Evolutionary conservation across 192 early-diverging fungal genomes (phyloP), one percentile per base, ranked within the genome.

Genomic region (Coemansia javaensis): DNA sequence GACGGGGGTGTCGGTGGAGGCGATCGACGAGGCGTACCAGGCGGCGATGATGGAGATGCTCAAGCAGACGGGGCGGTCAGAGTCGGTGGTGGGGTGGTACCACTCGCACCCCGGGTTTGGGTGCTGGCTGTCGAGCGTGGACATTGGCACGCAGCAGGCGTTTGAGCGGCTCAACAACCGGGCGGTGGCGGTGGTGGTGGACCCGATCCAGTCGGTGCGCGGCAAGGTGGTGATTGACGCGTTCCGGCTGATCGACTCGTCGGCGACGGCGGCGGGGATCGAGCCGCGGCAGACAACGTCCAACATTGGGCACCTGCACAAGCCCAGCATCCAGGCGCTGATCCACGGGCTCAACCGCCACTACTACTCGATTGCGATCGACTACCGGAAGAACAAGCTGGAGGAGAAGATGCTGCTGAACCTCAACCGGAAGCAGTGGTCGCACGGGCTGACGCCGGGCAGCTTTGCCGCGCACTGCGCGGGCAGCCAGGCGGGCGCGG

Each of bases 81-180:
- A 99, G 74, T 94, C 91, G 77, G 97, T 99, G 13, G 97, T 99
- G 20, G 97, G 97, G n/a, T 99, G 97, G 97, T 99, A 99, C 68
- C 97, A 99, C 76, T 99, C 97, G 50, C 97, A 99, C 78, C 97
- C 97, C 25, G 97, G 97, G 40, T 99, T 99, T 53, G 97, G 97
- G 34, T 99, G 97, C 81, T 99, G 97, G 97, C 80, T 99, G 22
- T 98, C 95, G 15, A 95, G 91, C 59, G 94, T 97, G 8, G 97
- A 99, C 77, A 88, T 98, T 41, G 94, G 94, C 77, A 99, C 97
- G 35, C 97, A 99, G 71, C 91, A 94, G 80, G 88, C 89, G 65
- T 99, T 99, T 50, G 94, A 99, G 73, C 79, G 85, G 44, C 77
- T 99, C 39, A 95, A 94, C 54, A 85, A 78, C 55, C 80, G 97